A percentile compares a stretch with the other conserved stretches of the same genome.
Conservation (phyloP, 2,329 filamentous ascomycete species). For the Aspergillus terreus region DNA sequence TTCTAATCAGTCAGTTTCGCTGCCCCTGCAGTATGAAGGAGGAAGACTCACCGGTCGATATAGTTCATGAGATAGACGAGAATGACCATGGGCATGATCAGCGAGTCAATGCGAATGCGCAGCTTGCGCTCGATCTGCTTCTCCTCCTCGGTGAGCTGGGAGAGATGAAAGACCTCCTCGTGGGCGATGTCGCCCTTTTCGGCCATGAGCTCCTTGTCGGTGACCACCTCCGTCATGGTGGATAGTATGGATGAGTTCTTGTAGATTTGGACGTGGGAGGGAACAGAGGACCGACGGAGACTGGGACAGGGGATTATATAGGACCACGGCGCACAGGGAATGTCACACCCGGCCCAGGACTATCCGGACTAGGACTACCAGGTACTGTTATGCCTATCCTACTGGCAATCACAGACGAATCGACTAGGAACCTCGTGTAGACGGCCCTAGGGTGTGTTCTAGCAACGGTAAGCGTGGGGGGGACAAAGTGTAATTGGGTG, state of each 20-base stretch:
- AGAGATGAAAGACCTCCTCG: slow-evolving; percentile 34
- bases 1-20: slow-evolving; percentile 20
- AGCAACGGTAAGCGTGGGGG: neutral
- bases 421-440: too few species aligned
- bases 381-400: too few species aligned
- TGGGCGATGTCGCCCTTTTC: slow-evolving; percentile 17
- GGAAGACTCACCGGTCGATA: slow-evolving; percentile 35
- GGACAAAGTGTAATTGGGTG: neutral
- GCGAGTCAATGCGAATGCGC: slow-evolving; percentile 32
- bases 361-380: neutral
- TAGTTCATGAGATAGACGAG: slow-evolving; percentile 44
- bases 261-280: neutral
- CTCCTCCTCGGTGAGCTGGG: slow-evolving; percentile 28
- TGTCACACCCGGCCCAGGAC: neutral
- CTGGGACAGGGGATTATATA: neutral
- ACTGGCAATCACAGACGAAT: too few species aligned
- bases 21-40: neutral
- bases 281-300: neutral
- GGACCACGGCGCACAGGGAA: too few species aligned
- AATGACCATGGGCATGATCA: slow-evolving; percentile 41
- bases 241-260: neutral
- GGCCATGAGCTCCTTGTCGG: slow-evolving; percentile 13
- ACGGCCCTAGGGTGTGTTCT: too few species aligned
- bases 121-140: slow-evolving; percentile 35
- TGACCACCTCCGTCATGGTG: slow-evolving; percentile 5